Conservation (phyloP, 1,284 basidiomycete species). For the Porodaedalea pini region DNA sequence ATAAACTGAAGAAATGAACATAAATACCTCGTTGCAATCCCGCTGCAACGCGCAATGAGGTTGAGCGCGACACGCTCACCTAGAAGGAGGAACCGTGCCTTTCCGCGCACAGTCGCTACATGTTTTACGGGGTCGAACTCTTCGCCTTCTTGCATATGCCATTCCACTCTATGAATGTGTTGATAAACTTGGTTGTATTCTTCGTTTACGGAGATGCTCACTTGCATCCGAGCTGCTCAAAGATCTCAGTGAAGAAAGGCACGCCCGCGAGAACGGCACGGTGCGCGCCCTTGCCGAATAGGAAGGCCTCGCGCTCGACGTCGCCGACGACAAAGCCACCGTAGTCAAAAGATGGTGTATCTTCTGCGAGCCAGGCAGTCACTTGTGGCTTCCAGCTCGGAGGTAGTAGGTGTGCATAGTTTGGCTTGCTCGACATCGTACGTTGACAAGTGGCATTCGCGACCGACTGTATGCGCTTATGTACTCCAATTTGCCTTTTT, state of each 20-base stretch:
- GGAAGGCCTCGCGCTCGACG: conserved; percentile 77
- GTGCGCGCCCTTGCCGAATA: conserved; percentile 81
- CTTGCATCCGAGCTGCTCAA: conserved; percentile 86
- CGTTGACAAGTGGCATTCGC: neutral
- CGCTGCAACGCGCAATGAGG: conserved; percentile 91
- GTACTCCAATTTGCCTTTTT: conserved; percentile 1
- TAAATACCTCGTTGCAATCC: conserved; percentile 89
- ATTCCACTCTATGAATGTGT: conserved; percentile 71
- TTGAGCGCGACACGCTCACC: conserved; percentile 96
- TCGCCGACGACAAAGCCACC: conserved; percentile 98
- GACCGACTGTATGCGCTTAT: neutral
- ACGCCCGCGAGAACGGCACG: conserved; percentile 87
- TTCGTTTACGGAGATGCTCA: conserved; percentile 41
- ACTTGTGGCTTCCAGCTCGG: conserved; percentile 88
- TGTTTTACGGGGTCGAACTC: conserved; percentile 78
- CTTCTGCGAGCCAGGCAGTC: conserved; percentile 84
- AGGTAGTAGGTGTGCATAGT: conserved; percentile 67
- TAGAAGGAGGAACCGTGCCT: conserved; percentile 84
- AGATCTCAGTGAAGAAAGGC: conserved; percentile 95
- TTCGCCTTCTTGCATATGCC: conserved; percentile 87
- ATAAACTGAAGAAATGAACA: conserved; percentile 8
- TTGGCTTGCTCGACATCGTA: conserved; percentile 10
- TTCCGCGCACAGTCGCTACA: conserved; percentile 89
- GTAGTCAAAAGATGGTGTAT: conserved; percentile 96
- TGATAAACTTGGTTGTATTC: neutral